Percentiles rank a stretch among this genome's conserved stretches.
Conservation (phyloP, 78 protist species). For the slime mould (Dictyostelium discoideum) region dicty_2.7 NC_007091.3:1112501-1113000, state of each 20-base stretch:
- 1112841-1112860: background rate
- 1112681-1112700: background rate
- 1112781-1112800: background rate
- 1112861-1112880: background rate
- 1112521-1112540: background rate
- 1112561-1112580: background rate
- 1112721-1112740: background rate
- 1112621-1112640: background rate
- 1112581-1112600: background rate
- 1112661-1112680: background rate
- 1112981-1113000: constrained; percentile 6
- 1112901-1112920: background rate
- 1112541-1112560: background rate
- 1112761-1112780: background rate
- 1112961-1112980: background rate
- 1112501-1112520: constrained; percentile 48
- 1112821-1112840: background rate
- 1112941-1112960: background rate
- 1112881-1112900: background rate
- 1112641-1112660: background rate
- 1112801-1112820: background rate
- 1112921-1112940: background rate
- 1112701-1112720: constrained; percentile 5
- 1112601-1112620: constrained; percentile 4
- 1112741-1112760: background rate